Base-by-base conservation (phyloP, 495 filamentous ascomycete species). In the Cercophora scortea region DNA sequence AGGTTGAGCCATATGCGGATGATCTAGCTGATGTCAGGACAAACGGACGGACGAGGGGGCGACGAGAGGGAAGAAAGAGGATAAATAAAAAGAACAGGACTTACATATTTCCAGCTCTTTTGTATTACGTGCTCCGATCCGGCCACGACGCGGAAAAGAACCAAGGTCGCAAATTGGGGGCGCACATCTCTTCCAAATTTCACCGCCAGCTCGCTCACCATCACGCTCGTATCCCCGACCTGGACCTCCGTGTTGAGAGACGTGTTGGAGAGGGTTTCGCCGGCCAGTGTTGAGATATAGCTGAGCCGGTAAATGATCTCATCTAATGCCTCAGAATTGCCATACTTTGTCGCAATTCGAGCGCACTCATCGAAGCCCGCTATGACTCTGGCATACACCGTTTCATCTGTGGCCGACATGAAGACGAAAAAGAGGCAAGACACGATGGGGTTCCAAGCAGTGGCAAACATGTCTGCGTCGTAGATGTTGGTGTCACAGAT, bases 121-220 rank as follows among this genome's bases (percentile, higher is more conserved):
- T 74, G 74, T 41, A 95, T 82, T 6, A 87, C 76, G 49, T 75
- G 69, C 70, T 96, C 92, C 57, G 90, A 94, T 19, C 86, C 87
- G 47, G 80, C 81, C 41, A 96, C 79, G 40, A 99, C 87, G 39
- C 89, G 80, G 76, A 97, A 99, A 42, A 99, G 71, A 34, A 97
- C 89, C 47, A 96, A 83, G 40, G 90, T 95, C 19, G 94, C 94
- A 50, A 97, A 70, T 66, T 97, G 91, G 34, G 91, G 92, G 61
- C 89, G 85, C 65, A 91, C 89, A 61, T 99, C 92, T 52, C 92
- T 78, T 19, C 93, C 93, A 71, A 99, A 95, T 63, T 91, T 91
- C 57, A 99, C 93, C 49, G 93, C 93, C 50, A 96, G 78, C 74
- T 99, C 92, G 65, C 93, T 97, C 60, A 99, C 93, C 93, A 99